Evolutionary conservation across 345 rosid genomes (phyloP).

Genomic region (Pistacia integerrima): DNA sequence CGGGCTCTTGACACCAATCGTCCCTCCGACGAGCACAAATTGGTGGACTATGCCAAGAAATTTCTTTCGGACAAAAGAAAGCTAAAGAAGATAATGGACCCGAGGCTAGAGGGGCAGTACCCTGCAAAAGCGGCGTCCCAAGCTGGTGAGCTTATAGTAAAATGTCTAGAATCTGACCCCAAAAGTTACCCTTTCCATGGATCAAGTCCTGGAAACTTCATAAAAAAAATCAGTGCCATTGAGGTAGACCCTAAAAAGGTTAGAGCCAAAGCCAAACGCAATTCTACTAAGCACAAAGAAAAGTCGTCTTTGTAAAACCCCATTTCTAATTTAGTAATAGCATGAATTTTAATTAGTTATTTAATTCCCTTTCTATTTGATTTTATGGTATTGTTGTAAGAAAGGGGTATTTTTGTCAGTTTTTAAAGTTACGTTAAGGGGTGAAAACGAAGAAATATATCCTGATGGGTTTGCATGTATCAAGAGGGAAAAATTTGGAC

Average conservation of each 20-base stretch:
- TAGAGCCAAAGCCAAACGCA: neutral
- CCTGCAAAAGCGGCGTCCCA: constrained; percentile 52
- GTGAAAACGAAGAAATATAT: no score
- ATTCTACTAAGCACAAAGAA: neutral
- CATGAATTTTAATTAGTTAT: no score
- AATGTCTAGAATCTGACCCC: constrained; percentile 63
- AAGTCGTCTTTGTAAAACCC: neutral
- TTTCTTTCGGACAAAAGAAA: constrained; percentile 44
- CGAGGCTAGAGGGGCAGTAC: constrained; percentile 52
- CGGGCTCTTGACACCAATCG: constrained; percentile 59
- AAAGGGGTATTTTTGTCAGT: no score
- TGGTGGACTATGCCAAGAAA: constrained; percentile 68
- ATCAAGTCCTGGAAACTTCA: constrained; percentile 45
- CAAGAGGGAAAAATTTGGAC: no score
- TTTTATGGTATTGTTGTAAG: no score
- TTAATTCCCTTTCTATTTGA: no score
- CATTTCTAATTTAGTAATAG: no score
- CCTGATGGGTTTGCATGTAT: no score
- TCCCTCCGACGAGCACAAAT: constrained; percentile 43
- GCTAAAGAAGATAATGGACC: constrained; percentile 73
- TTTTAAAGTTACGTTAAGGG: no score
- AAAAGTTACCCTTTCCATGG: constrained; percentile 71
- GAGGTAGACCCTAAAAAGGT: constrained; percentile 35
- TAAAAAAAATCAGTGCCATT: constrained; percentile 39
- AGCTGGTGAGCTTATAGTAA: constrained; percentile 49